phyloP scores from a whole-genome alignment of 1,139 yeast genomes.

The Pichia sp. region DNA sequence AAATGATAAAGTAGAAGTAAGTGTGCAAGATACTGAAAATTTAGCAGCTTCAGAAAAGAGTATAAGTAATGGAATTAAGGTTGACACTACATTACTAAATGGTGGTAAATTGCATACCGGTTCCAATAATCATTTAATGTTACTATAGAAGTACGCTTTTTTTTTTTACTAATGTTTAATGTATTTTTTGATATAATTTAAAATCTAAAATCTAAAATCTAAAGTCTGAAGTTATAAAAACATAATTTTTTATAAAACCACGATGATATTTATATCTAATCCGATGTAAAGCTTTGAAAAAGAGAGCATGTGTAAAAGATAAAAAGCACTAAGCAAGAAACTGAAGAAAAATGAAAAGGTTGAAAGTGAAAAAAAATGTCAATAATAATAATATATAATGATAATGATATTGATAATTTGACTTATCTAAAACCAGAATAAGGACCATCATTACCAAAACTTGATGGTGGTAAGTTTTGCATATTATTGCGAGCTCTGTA shows the following conservation, averaged over 20 bases:
- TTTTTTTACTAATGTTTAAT: background rate
- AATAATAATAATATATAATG: background rate
- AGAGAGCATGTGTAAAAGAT: background rate
- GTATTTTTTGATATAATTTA: background rate
- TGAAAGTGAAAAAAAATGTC: background rate
- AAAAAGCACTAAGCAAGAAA: background rate
- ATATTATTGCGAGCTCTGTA: slow-evolving; percentile 5
- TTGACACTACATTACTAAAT: background rate
- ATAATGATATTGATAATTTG: background rate
- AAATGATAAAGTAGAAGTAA: background rate
- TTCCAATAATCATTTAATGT: background rate
- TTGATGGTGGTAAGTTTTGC: slow-evolving; percentile 10
- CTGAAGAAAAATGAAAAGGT: background rate
- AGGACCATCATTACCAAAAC: slow-evolving; percentile 21
- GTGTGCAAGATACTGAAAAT: background rate
- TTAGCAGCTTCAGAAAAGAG: background rate
- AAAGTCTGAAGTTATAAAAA: background rate
- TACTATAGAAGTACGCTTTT: background rate
- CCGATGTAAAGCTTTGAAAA: background rate
- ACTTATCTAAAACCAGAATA: slow-evolving; percentile 22
- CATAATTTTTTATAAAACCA: background rate
- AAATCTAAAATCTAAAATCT: background rate
- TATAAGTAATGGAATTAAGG: background rate
- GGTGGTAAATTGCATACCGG: background rate
- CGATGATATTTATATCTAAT: background rate